Conservation (phyloP, 2,329 filamentous ascomycete genomes). For the Diaporthe batatas region DNA sequence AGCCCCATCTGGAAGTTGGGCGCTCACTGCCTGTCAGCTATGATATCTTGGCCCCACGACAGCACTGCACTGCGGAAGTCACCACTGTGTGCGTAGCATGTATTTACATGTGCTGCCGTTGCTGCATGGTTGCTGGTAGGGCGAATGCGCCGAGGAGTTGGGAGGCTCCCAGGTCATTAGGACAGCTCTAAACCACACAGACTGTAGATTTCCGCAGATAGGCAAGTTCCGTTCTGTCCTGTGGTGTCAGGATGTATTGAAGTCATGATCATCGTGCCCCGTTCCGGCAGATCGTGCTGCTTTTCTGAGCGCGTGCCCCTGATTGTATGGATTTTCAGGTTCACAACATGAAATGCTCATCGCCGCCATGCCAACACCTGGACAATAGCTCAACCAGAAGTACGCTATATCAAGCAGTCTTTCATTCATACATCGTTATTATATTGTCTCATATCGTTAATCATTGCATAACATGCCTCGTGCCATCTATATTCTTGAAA, state of each 20-base stretch:
- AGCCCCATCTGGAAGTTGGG: neutral
- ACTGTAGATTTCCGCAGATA: neutral
- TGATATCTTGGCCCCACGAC: neutral
- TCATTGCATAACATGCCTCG: constrained; percentile 23
- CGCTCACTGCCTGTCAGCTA: neutral
- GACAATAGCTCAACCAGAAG: neutral
- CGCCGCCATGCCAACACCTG: neutral
- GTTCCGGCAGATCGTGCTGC: neutral
- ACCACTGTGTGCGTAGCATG: too few relatives aligned
- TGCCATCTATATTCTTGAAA: constrained; percentile 15
- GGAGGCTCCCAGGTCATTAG: too few relatives aligned
- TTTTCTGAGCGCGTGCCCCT: neutral
- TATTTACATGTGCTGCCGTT: neutral
- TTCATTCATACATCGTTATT: constrained; percentile 11
- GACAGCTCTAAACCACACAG: neutral
- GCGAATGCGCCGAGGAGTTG: too few relatives aligned
- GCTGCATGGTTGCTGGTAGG: neutral
- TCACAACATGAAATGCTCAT: neutral
- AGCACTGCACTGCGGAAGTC: neutral
- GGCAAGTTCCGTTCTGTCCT: neutral
- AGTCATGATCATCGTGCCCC: neutral
- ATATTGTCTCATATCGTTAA: neutral
- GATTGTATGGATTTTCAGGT: neutral
- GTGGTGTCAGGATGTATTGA: neutral
- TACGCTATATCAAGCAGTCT: neutral